phyloP scores from a whole-genome alignment of 805 yeast species.

The Hagleromyces aurorensis region DNA sequence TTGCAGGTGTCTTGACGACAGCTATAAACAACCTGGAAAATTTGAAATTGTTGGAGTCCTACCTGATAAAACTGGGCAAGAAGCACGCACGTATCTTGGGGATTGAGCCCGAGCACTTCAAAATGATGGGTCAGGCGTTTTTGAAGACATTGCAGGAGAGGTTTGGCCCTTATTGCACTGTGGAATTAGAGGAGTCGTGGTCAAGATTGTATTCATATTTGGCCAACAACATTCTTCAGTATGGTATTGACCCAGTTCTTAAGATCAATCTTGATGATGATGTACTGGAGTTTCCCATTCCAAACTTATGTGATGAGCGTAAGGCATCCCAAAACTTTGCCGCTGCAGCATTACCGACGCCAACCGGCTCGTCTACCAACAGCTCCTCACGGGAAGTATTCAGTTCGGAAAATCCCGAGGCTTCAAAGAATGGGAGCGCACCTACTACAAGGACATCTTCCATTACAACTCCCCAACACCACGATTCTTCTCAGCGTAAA shows the following conservation, averaged over 20 bases:
- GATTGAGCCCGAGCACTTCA: slow-evolving; percentile 59
- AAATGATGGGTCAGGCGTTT: slow-evolving; percentile 66
- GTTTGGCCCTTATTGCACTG: slow-evolving; percentile 43
- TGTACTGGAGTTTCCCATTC: slow-evolving; percentile 18
- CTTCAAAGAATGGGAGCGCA: too few relatives aligned
- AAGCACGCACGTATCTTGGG: slow-evolving; percentile 70
- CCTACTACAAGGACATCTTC: slow-evolving; percentile 1
- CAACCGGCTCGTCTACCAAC: too few relatives aligned
- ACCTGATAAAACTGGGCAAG: slow-evolving; percentile 57
- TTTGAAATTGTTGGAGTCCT: slow-evolving; percentile 48
- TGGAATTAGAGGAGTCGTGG: slow-evolving; percentile 64
- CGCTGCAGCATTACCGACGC: too few relatives aligned
- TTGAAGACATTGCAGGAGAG: slow-evolving; percentile 61
- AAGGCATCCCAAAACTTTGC: too few relatives aligned
- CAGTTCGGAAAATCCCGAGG: too few relatives aligned
- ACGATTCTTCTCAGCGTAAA: too few relatives aligned
- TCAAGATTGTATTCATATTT: slow-evolving; percentile 59
- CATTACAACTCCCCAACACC: neutral
- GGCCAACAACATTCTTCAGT: slow-evolving; percentile 56
- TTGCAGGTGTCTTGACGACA: slow-evolving; percentile 68
- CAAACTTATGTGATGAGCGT: slow-evolving; percentile 10
- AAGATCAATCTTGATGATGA: slow-evolving; percentile 21
- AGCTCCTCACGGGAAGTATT: too few relatives aligned
- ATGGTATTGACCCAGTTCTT: slow-evolving; percentile 36
- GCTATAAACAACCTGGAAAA: slow-evolving; percentile 61